phyloP scores from a whole-genome alignment of 2,329 filamentous ascomycete genomes.

The Cladosporium sp. region DNA sequence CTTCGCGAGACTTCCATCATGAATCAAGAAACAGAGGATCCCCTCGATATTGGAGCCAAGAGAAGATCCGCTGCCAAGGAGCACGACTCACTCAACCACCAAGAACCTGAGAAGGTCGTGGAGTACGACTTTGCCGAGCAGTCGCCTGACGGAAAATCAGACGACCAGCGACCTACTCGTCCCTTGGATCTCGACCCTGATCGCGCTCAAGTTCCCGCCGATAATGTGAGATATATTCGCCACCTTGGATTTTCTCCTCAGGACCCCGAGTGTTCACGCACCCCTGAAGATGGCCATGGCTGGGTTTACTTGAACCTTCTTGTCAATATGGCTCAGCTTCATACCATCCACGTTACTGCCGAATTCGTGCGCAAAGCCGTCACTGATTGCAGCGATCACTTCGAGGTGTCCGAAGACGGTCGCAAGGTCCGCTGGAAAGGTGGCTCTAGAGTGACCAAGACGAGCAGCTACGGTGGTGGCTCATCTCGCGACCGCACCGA shows the following conservation, averaged over 20 bases:
- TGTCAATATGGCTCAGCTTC: slow-evolving; percentile 78
- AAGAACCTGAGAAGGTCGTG: slow-evolving; percentile 8
- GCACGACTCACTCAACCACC: background rate
- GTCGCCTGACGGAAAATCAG: slow-evolving; percentile 18
- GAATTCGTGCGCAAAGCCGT: slow-evolving; percentile 75
- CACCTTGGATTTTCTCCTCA: slow-evolving; percentile 69
- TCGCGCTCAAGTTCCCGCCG: slow-evolving; percentile 70
- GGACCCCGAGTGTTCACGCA: slow-evolving; percentile 50
- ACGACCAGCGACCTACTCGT: slow-evolving; percentile 73
- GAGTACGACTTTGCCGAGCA: slow-evolving; percentile 22
- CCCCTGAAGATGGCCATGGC: slow-evolving; percentile 66
- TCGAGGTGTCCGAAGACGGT: slow-evolving; percentile 76
- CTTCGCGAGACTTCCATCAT: slow-evolving; percentile 50
- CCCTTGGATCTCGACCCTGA: slow-evolving; percentile 76
- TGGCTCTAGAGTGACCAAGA: slow-evolving; percentile 59
- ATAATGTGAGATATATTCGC: slow-evolving; percentile 78
- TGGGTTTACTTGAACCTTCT: slow-evolving; percentile 84
- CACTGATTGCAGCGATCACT: slow-evolving; percentile 67
- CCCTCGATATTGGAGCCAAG: slow-evolving; percentile 19
- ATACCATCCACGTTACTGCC: slow-evolving; percentile 79
- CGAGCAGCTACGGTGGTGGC: slow-evolving; percentile 60
- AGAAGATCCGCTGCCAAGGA: slow-evolving; percentile 3
- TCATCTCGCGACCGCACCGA: slow-evolving; percentile 26
- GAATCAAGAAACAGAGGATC: slow-evolving; percentile 32
- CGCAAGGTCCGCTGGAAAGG: slow-evolving; percentile 80